Evolutionary conservation across 2,329 filamentous ascomycete genomes (phyloP), one percentile per base, ranked within the genome.

Genomic region (Sporothrix sp.): DNA sequence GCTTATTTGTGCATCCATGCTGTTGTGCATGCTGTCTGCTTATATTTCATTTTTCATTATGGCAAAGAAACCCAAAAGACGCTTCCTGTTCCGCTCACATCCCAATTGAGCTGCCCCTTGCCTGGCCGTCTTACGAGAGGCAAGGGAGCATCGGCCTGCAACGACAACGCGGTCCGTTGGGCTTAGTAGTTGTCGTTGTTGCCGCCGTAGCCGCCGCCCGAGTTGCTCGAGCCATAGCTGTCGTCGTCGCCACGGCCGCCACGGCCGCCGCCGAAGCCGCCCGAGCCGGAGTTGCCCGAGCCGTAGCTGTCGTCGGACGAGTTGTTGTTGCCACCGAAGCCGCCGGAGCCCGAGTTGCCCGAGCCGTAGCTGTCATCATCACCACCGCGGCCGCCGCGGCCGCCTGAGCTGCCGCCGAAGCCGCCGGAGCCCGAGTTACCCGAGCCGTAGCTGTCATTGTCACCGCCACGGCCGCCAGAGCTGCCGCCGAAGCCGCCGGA

Each of bases 311-410:
- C 50, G 25, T 23, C 23, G 21, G 14, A 10, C 47, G 35, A 10
- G 45, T 52, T 13, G 50, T 48, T 48, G 18, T 16, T 40, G 44
- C 43, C 38, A 21, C 48, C 35, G 14, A 33, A 18, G 39, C 49
- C 42, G 45, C 25, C 23, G 16, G 30, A 35, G 30, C 36, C 36
- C 27, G 30, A 23, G 32, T 35, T 27, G 48, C 51, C 40, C 11
- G 51, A 60, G 43, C 55, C 48, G 46, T 42, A 60, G 47, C 55
- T 50, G 49, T 49, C n/a, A 37, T 39, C 33, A 25, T 43, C 38
- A 42, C 32, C 21, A 21, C 51, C 44, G n/a, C 39, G 27, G 32
- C 50, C 40, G 36, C 32, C 46, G 14, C 48, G 35, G 21, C 48
- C 39, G 48, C 47, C 50, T n/a, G n/a, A n/a, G 13, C 33, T 30